Conservation (phyloP, 495 filamentous ascomycete species). For the Talaromyces thailandensis region DNA sequence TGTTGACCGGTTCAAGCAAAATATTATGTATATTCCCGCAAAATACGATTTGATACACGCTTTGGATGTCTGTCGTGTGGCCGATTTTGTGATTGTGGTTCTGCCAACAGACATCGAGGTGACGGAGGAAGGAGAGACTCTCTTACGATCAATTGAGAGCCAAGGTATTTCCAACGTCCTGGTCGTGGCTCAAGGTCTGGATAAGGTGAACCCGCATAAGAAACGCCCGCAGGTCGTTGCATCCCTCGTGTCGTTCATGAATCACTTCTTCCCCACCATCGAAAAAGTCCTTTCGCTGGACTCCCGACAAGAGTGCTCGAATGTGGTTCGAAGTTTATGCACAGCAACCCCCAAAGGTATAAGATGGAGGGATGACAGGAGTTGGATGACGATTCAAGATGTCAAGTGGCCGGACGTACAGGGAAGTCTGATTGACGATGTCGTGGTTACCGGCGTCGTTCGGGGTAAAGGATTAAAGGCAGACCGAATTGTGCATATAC, state of each 20-base stretch:
- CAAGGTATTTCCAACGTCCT: conserved; percentile 87
- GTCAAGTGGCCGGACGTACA: conserved; percentile 56
- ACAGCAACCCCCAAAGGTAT: conserved; percentile 86
- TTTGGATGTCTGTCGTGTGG: conserved; percentile 77
- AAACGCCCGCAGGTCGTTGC: conserved; percentile 61
- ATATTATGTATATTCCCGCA: conserved; percentile 70
- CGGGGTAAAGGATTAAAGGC: conserved; percentile 81
- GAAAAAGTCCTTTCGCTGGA: conserved; percentile 84
- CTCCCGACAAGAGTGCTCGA: conserved; percentile 78
- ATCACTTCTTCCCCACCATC: conserved; percentile 82
- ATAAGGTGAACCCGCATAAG: conserved; percentile 70
- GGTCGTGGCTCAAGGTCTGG: conserved; percentile 68
- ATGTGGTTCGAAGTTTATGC: conserved; percentile 82
- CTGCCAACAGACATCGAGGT: conserved; percentile 76
- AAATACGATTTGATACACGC: conserved; percentile 61
- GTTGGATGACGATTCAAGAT: conserved; percentile 87
- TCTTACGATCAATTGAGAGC: conserved; percentile 77
- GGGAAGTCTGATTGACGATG: conserved; percentile 36
- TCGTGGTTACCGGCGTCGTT: conserved; percentile 77
- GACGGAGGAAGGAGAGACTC: conserved; percentile 68
- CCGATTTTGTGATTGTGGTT: conserved; percentile 82
- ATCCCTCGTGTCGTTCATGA: conserved; percentile 83
- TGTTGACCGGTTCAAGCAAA: conserved; percentile 89
- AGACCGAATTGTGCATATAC: conserved; percentile 81
- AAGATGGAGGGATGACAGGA: conserved; percentile 84